These are phyloP conservation scores for Macrolepiota fuliginosa DNA, from an alignment of 768 basidiomycete species.

Conservation along the genomic window DNA sequence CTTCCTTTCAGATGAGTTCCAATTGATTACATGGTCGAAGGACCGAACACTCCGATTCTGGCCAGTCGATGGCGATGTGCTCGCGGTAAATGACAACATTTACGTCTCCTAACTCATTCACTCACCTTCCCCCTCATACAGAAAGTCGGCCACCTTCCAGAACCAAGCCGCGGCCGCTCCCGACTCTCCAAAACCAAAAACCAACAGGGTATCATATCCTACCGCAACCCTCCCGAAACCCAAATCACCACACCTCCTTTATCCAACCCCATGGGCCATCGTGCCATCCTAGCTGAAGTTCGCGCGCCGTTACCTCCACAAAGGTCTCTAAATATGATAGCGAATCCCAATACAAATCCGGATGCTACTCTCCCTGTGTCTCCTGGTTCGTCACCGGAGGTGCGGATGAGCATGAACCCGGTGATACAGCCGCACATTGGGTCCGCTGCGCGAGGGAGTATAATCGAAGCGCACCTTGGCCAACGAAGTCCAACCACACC, in stretches of 20 bases:
- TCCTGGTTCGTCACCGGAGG: no score
- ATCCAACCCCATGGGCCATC: constrained; percentile 66
- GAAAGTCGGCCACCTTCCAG: constrained; percentile 48
- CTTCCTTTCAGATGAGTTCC: constrained; percentile 43
- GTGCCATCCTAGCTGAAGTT: constrained; percentile 69
- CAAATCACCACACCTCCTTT: constrained; percentile 40
- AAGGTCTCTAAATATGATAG: background rate
- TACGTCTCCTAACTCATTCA: background rate
- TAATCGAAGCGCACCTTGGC: constrained; percentile 2
- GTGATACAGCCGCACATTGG: constrained; percentile 25
- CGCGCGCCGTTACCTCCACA: constrained; percentile 46
- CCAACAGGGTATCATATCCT: constrained; percentile 37
- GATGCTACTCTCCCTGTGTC: background rate
- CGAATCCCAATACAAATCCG: background rate
- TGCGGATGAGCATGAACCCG: constrained; percentile 22
- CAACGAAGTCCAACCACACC: no score
- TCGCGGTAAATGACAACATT: constrained; percentile 47
- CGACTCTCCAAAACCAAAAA: constrained; percentile 21
- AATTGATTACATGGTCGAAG: constrained; percentile 73
- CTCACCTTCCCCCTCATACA: constrained; percentile 22
- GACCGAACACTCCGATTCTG: constrained; percentile 90
- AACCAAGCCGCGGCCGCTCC: constrained; percentile 29
- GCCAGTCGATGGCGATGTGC: constrained; percentile 72
- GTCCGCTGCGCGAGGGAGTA: constrained; percentile 17
- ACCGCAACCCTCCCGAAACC: constrained; percentile 51